A percentile compares a stretch with the other conserved stretches of the same genome.
Conservation (phyloP, 2,329 filamentous ascomycete genomes). For the Fusarium scirpi region DNA sequence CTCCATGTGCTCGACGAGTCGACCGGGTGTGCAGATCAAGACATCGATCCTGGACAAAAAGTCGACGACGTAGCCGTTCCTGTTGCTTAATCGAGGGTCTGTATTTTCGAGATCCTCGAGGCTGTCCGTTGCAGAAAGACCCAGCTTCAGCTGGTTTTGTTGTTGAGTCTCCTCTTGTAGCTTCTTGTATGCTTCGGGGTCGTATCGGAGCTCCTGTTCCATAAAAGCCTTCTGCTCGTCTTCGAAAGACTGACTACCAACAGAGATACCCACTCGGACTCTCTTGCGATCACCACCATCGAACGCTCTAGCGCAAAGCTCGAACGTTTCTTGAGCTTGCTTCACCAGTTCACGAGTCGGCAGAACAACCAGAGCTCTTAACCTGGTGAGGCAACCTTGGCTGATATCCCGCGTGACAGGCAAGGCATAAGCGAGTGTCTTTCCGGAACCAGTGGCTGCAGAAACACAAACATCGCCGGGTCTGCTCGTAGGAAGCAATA, state of each 20-base stretch:
- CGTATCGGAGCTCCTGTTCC: constrained; percentile 67
- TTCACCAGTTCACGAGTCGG: constrained; percentile 91
- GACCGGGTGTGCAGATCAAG: constrained; percentile 90
- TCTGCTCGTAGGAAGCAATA: constrained; percentile 76
- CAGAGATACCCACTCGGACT: constrained; percentile 82
- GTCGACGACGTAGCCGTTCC: constrained; percentile 67
- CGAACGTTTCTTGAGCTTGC: constrained; percentile 84
- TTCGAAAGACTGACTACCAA: constrained; percentile 82
- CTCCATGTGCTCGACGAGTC: constrained; percentile 90
- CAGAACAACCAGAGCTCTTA: constrained; percentile 86
- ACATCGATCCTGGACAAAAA: constrained; percentile 84
- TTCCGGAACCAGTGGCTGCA: constrained; percentile 94
- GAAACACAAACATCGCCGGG: constrained; percentile 88
- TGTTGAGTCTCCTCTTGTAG: constrained; percentile 43
- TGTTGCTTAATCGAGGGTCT: constrained; percentile 51
- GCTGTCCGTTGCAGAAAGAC: constrained; percentile 30
- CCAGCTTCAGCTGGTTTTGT: constrained; percentile 11
- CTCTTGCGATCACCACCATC: constrained; percentile 69
- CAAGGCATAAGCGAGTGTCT: constrained; percentile 90
- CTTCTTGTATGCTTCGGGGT: constrained; percentile 66
- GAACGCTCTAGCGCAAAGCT: constrained; percentile 76
- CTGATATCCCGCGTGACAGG: constrained; percentile 85
- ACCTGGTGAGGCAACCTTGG: constrained; percentile 69
- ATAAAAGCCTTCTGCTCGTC: constrained; percentile 67
- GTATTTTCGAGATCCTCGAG: constrained; percentile 36